Conservation (phyloP, 352 stramenopile species). For the Blastocystis sp. region DNA sequence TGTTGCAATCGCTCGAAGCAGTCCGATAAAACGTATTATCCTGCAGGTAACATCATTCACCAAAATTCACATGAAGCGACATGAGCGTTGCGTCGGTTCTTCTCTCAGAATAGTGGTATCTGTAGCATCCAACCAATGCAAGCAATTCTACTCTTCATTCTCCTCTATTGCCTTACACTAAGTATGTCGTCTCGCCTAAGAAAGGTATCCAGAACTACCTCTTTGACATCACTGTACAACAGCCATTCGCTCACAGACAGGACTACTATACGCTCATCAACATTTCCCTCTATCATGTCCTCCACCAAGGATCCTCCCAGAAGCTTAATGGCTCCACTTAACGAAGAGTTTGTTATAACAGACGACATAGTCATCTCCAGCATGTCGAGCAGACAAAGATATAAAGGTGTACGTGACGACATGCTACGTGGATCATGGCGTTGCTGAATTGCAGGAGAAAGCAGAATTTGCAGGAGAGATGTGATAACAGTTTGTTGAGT, state of each 20-base stretch:
- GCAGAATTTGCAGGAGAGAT: not conserved
- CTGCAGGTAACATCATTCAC: not conserved
- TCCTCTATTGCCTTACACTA: not conserved
- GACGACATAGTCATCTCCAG: not conserved
- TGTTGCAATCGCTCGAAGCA: not conserved
- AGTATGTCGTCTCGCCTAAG: not conserved
- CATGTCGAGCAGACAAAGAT: not conserved
- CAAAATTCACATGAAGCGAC: not conserved
- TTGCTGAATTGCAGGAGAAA: conserved; percentile 13
- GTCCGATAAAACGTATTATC: not conserved
- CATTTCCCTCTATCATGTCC: not conserved
- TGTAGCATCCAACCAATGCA: not conserved
- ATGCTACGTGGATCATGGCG: not conserved
- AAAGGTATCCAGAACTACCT: not conserved
- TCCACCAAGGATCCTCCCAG: not conserved
- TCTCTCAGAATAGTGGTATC: not conserved
- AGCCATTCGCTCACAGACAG: not conserved
- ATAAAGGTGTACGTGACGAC: not conserved
- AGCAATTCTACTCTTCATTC: not conserved
- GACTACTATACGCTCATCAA: not conserved
- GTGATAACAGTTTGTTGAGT: conserved; percentile 13
- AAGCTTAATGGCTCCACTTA: not conserved
- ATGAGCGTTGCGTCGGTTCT: not conserved
- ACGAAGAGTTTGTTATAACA: not conserved
- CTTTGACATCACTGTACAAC: not conserved